Evolutionary conservation across 768 basidiomycete genomes (phyloP).

Genomic region (Gymnopilus junonius): DNA sequence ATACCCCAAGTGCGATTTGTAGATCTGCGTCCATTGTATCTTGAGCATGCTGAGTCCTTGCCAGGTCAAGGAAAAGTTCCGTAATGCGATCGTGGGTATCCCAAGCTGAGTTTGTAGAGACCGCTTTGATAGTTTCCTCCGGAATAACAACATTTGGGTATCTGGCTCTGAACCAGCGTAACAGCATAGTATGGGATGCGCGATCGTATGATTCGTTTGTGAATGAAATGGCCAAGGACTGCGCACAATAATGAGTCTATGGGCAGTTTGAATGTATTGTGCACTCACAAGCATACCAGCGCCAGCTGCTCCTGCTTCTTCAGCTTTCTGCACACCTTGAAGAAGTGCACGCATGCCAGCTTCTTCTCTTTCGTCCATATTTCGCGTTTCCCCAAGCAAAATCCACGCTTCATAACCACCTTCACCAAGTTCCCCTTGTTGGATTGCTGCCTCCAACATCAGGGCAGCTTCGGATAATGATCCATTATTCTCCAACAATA

Average conservation of each 20-base stretch:
- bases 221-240: slow-evolving; percentile 96
- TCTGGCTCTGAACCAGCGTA: slow-evolving; percentile 80
- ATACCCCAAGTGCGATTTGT: slow-evolving; percentile 89
- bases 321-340: slow-evolving; percentile 72
- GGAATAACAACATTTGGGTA: slow-evolving; percentile 61
- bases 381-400: slow-evolving; percentile 85
- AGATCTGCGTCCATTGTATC: slow-evolving; percentile 85
- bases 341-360: slow-evolving; percentile 78
- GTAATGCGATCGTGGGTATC: slow-evolving; percentile 79
- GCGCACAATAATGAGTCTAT: slow-evolving; percentile 4
- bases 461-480: slow-evolving; percentile 87
- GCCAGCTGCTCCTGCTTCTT: slow-evolving; percentile 64
- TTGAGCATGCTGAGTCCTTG: slow-evolving; percentile 78
- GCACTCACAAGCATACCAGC: slow-evolving; percentile 74
- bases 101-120: slow-evolving; percentile 71
- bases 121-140: slow-evolving; percentile 58
- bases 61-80: slow-evolving; percentile 81
- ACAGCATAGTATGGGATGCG: slow-evolving; percentile 82
- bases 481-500: slow-evolving; percentile 76
- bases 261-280: slow-evolving; percentile 10
- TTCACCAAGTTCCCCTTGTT: slow-evolving; percentile 77
- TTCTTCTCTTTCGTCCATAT: slow-evolving; percentile 89
- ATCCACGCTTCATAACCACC: slow-evolving; percentile 93
- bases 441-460: slow-evolving; percentile 90
- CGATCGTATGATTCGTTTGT: slow-evolving; percentile 93